Percentiles rank a stretch among this genome's conserved stretches.
Evolutionary conservation across 73 alveolate species (phyloP).

Genomic region (Paraurostyla sp.): DNA sequence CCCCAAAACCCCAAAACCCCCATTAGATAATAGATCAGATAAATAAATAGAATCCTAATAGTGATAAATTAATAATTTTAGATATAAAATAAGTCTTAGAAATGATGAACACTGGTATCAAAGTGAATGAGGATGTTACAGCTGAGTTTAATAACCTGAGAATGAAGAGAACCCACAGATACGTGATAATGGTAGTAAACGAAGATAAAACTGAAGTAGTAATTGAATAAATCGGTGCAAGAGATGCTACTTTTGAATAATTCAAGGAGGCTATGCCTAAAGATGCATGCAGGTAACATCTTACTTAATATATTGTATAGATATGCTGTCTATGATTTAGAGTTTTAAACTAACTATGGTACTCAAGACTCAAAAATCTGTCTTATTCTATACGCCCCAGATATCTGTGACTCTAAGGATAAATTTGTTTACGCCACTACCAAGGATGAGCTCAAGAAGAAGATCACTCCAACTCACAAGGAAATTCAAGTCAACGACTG

Average conservation of each 20-base stretch:
- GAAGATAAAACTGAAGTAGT: conserved; percentile 39
- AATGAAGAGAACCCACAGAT: conserved; percentile 60
- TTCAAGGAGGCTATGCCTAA: conserved; percentile 65
- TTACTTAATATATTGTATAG: not conserved
- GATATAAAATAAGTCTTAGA: conserved; percentile 24
- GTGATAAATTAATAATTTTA: conserved; percentile 35
- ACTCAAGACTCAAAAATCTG: conserved; percentile 6
- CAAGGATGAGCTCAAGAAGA: conserved; percentile 51
- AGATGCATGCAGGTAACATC: conserved; percentile 65
- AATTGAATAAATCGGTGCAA: conserved; percentile 54
- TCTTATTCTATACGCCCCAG: conserved; percentile 63
- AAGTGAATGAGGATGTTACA: conserved; percentile 43
- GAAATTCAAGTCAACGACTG: conserved; percentile 69
- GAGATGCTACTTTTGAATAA: conserved; percentile 60
- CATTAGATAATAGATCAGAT: no score
- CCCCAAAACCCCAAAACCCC: no score
- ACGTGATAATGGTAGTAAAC: conserved; percentile 24
- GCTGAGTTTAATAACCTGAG: conserved; percentile 41
- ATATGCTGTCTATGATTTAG: conserved; percentile 63
- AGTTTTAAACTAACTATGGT: conserved; percentile 42
- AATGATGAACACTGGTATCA: conserved; percentile 56
- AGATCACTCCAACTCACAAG: conserved; percentile 61
- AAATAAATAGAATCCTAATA: no score
- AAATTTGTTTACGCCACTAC: conserved; percentile 64
- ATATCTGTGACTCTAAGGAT: not conserved